Evolutionary conservation across 495 filamentous ascomycete genomes (phyloP), one percentile per base, ranked within the genome.

Genomic region (Aeminium ludgeri): DNA sequence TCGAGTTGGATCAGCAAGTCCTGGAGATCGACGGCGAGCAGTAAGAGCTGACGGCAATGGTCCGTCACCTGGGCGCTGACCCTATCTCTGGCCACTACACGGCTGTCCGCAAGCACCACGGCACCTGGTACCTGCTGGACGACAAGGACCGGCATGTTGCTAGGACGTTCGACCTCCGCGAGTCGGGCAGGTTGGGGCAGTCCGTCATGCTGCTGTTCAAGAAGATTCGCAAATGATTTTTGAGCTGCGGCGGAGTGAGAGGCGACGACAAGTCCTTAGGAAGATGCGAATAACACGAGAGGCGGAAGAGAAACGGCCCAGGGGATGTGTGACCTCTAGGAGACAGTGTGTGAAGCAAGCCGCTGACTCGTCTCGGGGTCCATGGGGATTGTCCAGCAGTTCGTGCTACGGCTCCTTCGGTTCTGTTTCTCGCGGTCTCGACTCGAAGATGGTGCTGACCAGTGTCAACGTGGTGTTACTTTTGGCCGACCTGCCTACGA

Each of bases 161-260:
- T 7, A 8, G 12, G 3, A 10, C 1, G 11, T 20, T 32, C 4
- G n/a, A 39, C 2, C 19, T 50, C 1, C 31, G 34, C 19, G 42
- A 50, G 13, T n/a, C 13, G 10, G 15, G 12, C n/a, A 44, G 37
- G 34, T 8, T 7, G 19, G 45, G 40, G 13, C 36, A 44, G 27
- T 45, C 34, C 13, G 27, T 23, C 8, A 36, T 50, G 23, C 23
- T 50, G 6, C 15, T 50, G 16, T 46, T 50, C 20, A 18, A 50
- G 47, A 50, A 38, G 33, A 16, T 23, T 1, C 27, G 38, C 16
- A 16, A 34, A 36, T 38, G 18, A 25, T 25, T 25, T 8, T 25
- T 25, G 3, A 8, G 23, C 8, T 3, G 8, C 23, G 23, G 23
- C 3, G 23, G 23, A 25, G 23, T 17, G 31, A 15, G 33, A 25